Percentiles rank a stretch among this genome's conserved stretches.
These are phyloP conservation scores for Suillus variegatus DNA, from an alignment of 768 basidiomycete genomes.

Conservation along the genomic window DNA sequence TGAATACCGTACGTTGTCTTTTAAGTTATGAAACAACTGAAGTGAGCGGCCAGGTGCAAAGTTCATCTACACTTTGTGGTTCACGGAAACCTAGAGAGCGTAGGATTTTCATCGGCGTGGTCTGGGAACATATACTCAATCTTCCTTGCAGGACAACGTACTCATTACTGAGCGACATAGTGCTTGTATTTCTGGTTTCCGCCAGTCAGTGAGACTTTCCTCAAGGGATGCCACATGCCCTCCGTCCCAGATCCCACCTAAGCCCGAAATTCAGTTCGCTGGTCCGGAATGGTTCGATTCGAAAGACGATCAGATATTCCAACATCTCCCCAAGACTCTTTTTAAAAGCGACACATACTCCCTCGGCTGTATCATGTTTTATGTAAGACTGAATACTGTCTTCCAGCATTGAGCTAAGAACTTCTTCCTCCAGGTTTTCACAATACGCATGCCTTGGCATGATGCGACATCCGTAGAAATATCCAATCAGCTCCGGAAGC, in stretches of 20 bases:
- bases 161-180: constrained; percentile 4
- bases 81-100: constrained; percentile 1
- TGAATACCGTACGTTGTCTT: neutral
- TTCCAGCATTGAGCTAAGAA: neutral
- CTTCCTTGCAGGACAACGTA: neutral
- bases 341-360: neutral
- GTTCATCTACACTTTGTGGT: neutral
- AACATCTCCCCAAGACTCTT: neutral
- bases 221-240: neutral
- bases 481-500: neutral
- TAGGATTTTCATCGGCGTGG: neutral
- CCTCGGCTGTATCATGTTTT: neutral
- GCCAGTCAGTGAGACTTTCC: constrained; percentile 3
- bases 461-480: neutral
- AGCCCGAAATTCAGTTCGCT: neutral
- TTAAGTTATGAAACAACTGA: neutral
- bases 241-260: neutral
- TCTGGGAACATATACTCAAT: neutral
- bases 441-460: neutral
- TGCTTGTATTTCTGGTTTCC: neutral
- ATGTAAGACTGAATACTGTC: neutral
- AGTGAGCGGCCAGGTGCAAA: neutral
- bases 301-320: neutral
- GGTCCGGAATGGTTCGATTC: neutral
- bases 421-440: neutral